phyloP scores from a whole-genome alignment of 495 filamentous ascomycete genomes.

The Podospora conica region DNA sequence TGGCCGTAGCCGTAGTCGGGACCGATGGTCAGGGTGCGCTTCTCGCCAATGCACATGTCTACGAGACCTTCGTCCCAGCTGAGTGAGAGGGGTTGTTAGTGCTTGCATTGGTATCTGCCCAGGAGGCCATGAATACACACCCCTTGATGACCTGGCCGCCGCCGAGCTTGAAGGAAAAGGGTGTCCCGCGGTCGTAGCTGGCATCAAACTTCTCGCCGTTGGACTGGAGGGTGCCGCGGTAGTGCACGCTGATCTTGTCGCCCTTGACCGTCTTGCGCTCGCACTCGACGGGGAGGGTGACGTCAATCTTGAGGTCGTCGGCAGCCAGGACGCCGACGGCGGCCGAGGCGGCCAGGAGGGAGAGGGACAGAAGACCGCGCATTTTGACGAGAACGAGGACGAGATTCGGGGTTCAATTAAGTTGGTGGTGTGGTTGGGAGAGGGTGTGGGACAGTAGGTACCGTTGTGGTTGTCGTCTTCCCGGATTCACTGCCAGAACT shows the following conservation, averaged over 20 bases:
- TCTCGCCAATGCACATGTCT: conserved; percentile 97
- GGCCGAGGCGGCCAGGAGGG: conserved; percentile 43
- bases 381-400: conserved; percentile 34
- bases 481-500: background rate
- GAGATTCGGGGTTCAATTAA: background rate
- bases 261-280: conserved; percentile 68
- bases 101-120: background rate
- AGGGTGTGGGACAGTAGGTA: background rate
- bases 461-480: background rate
- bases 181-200: conserved; percentile 65
- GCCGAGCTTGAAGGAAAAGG: conserved; percentile 75
- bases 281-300: conserved; percentile 60
- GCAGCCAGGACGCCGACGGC: conserved; percentile 46
- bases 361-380: conserved; percentile 53
- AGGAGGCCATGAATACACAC: conserved; percentile 33
- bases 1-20: conserved; percentile 80
- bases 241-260: conserved; percentile 80
- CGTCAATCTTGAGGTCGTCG: conserved; percentile 64
- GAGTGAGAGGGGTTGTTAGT: conserved; percentile 16
- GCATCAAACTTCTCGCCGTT: conserved; percentile 54
- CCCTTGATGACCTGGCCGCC: conserved; percentile 80
- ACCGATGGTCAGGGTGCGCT: conserved; percentile 83
- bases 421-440: background rate
- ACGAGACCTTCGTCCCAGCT: conserved; percentile 86
- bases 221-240: conserved; percentile 68